Base-by-base conservation (phyloP, 805 yeast species). In the Sugiyamaella qingdaonensis region DNA sequence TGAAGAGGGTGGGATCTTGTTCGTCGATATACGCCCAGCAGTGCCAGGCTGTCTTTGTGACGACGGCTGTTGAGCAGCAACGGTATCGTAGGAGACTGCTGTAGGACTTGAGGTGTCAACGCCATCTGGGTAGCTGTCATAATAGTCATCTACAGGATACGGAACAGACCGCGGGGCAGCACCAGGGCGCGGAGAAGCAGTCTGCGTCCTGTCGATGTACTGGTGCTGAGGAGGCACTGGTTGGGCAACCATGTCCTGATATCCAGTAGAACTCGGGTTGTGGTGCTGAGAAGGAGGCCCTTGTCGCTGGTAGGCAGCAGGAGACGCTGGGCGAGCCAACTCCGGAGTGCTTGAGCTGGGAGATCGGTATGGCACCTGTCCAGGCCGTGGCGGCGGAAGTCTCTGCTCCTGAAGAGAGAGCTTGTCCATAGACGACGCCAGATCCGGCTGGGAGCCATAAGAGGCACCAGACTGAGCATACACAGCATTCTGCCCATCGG, bases 61-160 rank as follows among this genome's bases (percentile, higher is more conserved):
- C 47, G 68, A 75, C 1, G 72, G 68, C 32, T 73, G 68, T 49
- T 68, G 73, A 2, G 68, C 68, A 48, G 49, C 51, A 18, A 54
- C 63, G n/a, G 19, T 21, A 39, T 39, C 43, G 19, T 39, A 39
- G 10, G 56, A 37, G 7, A 54, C 58, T 10, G 58, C 60, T 13
- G 57, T 58, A 21, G 57, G 57, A 43, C 61, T 54, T 29, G 47
- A 49, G 4, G 14, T 45, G 13, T 14, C 39, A 24, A 41, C 45
- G 29, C 42, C 45, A 35, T 41, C 33, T 9, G 10, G 19, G 21
- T 37, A 27, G 2, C n/a, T 5, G 10, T 34, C 49, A 43, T 18
- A 43, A 31, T 51, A 37, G 35, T 33, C 27, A 4, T 34, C 51
- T 13, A 29, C 18, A n/a, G 54, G 46, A 19, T 48, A 39, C 27